Evolutionary conservation across 768 basidiomycete species (phyloP).

Genomic region (Ramaria sp.): DNA sequence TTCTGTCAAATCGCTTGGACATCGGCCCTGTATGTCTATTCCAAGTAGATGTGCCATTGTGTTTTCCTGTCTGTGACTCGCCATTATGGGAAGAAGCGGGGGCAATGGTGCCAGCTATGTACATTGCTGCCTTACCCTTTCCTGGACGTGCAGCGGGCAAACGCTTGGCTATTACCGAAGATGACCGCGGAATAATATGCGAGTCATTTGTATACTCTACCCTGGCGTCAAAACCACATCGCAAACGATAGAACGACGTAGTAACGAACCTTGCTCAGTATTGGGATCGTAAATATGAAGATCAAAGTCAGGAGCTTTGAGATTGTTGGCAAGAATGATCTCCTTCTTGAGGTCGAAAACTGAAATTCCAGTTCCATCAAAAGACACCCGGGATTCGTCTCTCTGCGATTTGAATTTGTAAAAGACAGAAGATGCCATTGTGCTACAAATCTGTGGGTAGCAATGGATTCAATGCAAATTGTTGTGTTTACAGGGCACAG

Average conservation of each 20-base stretch:
- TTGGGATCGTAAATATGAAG: constrained; percentile 76
- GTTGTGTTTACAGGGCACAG: constrained; percentile 4
- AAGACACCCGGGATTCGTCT: constrained; percentile 90
- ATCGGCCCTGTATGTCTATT: constrained; percentile 54
- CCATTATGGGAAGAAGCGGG: constrained; percentile 7
- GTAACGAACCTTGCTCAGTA: constrained; percentile 71
- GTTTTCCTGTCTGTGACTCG: constrained; percentile 6
- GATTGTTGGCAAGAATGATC: constrained; percentile 91
- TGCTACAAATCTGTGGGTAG: constrained; percentile 4
- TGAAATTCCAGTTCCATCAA: constrained; percentile 98
- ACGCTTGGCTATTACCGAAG: constrained; percentile 88
- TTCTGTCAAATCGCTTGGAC: constrained; percentile 81
- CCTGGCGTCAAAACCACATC: neutral
- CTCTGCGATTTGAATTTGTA: constrained; percentile 95
- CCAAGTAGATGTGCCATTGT: constrained; percentile 32
- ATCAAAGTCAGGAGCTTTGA: constrained; percentile 97
- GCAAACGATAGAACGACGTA: neutral
- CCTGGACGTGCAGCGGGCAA: constrained; percentile 74
- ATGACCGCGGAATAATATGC: constrained; percentile 85
- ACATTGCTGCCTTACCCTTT: constrained; percentile 73
- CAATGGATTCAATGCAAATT: constrained; percentile 6
- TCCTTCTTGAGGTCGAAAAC: constrained; percentile 99
- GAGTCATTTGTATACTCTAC: constrained; percentile 89
- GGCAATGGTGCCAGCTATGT: constrained; percentile 39
- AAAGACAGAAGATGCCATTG: constrained; percentile 89